Conservation (phyloP, 1,284 basidiomycete species). For the Puccinia horiana region DNA sequence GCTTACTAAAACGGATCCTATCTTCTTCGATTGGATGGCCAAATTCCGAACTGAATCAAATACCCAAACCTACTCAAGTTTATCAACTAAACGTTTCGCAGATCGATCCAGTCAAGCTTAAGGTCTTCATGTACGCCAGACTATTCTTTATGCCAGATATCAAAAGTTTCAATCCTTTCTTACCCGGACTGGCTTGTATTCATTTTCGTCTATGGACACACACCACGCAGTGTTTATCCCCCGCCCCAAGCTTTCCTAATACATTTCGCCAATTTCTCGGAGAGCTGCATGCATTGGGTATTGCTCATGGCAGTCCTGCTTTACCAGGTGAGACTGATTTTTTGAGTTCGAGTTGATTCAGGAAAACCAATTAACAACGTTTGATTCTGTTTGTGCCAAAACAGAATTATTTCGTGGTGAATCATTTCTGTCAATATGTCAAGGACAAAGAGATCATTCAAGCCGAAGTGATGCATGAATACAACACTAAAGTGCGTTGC, state of each 20-base stretch:
- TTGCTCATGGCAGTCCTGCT: constrained; percentile 67
- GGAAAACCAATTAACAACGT: constrained; percentile 42
- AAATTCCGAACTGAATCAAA: constrained; percentile 60
- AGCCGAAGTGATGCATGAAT: constrained; percentile 80
- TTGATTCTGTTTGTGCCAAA: constrained; percentile 48
- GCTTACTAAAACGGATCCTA: constrained; percentile 67
- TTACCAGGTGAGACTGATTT: constrained; percentile 64
- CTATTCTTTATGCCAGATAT: neutral
- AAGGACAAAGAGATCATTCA: constrained; percentile 76
- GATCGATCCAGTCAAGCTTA: constrained; percentile 71
- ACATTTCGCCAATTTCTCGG: constrained; percentile 69
- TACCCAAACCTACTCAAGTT: constrained; percentile 62
- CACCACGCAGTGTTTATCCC: constrained; percentile 66
- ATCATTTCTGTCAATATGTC: constrained; percentile 67
- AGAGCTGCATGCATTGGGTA: constrained; percentile 70
- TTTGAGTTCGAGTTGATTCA: neutral
- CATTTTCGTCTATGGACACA: constrained; percentile 1
- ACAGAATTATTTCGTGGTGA: constrained; percentile 64
- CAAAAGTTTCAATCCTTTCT: neutral
- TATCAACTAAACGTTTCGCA: constrained; percentile 76
- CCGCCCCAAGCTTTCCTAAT: constrained; percentile 72
- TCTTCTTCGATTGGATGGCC: constrained; percentile 66
- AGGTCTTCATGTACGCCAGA: constrained; percentile 63
- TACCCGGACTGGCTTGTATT: neutral
- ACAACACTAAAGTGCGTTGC: constrained; percentile 68